These are phyloP conservation scores for Russula foetens DNA, from an alignment of 768 basidiomycete genomes.

Conservation along the genomic window DNA sequence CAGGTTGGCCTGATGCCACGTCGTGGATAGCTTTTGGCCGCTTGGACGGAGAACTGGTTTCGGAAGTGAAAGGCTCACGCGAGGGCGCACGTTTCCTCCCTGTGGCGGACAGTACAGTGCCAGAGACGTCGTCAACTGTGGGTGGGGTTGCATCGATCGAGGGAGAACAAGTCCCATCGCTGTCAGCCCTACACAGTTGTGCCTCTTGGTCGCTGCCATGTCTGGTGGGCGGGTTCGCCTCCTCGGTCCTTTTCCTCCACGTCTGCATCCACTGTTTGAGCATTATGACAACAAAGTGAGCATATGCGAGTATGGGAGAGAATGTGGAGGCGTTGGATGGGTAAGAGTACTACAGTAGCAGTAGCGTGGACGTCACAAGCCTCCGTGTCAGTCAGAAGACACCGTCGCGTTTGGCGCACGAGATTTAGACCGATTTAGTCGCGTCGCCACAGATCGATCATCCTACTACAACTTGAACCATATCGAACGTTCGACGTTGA, in stretches of 20 bases:
- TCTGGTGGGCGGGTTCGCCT: constrained; percentile 6
- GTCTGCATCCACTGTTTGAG: constrained; percentile 44
- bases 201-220: constrained; percentile 15
- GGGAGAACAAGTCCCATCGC: constrained; percentile 18
- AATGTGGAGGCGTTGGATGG: neutral
- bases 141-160: constrained; percentile 13
- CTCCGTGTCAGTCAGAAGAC: no score
- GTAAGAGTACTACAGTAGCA: neutral
- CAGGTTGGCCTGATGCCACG: neutral
- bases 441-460: no score
- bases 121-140: constrained; percentile 12
- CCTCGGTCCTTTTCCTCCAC: constrained; percentile 33
- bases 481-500: no score
- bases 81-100: constrained; percentile 8
- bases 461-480: no score
- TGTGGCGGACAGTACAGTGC: constrained; percentile 13
- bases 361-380: no score
- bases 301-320: neutral
- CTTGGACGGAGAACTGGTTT: neutral
- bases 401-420: no score
- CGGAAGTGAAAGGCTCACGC: constrained; percentile 1
- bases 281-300: constrained; percentile 27
- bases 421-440: no score
- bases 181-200: constrained; percentile 9
- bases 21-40: neutral